Percentiles rank a stretch among this genome's conserved stretches.
These are phyloP conservation scores for Mortierella sp. DNA, from an alignment of 371 early-diverging fungal genomes.

Conservation along the genomic window DNA sequence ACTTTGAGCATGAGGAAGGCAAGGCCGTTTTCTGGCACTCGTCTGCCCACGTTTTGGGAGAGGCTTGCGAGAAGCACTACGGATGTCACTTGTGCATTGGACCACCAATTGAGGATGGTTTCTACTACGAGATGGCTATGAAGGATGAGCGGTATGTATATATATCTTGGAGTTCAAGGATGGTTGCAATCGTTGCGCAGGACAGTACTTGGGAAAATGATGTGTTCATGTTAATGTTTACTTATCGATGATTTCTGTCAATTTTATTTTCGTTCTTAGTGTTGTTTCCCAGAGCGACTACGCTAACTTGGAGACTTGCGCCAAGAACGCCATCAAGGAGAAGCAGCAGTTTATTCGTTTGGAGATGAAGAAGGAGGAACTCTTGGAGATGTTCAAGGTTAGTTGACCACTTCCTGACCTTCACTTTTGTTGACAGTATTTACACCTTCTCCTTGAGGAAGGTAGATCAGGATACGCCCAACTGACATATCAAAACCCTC, in stretches of 20 bases:
- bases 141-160: constrained; percentile 71
- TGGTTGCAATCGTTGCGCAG: too few relatives aligned
- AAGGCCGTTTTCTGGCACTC: constrained; percentile 99
- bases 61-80: constrained; percentile 97
- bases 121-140: constrained; percentile 99
- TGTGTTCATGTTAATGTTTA: too few relatives aligned
- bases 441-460: constrained; percentile 7
- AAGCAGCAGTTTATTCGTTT: constrained; percentile 97
- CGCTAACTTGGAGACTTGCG: constrained; percentile 87
- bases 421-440: constrained; percentile 22
- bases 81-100: constrained; percentile 98
- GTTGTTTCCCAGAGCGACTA: constrained; percentile 90
- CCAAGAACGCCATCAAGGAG: constrained; percentile 92
- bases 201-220: neutral
- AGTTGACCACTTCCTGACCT: neutral
- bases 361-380: constrained; percentile 89
- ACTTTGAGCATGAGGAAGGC: constrained; percentile 97
- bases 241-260: neutral
- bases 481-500: neutral
- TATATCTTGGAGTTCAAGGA: neutral
- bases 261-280: constrained; percentile 48
- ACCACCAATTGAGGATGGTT: constrained; percentile 99
- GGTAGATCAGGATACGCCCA: neutral
- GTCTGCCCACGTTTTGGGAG: constrained; percentile 99
- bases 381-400: constrained; percentile 97